Evolutionary conservation across 2,329 filamentous ascomycete species (phyloP), one percentile per base, ranked within the genome.

Genomic region (Orbilia blumenaviensis): DNA sequence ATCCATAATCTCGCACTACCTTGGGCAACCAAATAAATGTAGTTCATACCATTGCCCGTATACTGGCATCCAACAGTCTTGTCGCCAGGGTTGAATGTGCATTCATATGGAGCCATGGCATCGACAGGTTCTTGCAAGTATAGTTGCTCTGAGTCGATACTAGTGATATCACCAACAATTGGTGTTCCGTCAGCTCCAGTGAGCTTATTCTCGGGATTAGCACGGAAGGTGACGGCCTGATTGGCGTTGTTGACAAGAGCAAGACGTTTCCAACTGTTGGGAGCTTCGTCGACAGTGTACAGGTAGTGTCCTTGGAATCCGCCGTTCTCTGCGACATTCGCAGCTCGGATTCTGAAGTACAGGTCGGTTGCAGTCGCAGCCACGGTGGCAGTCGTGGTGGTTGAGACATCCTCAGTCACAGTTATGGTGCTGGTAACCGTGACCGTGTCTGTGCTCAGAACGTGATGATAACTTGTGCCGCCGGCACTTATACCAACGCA

Each of bases 401-500:
- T 3, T 2, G 34, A 12, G n/a, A 23, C 3, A 2, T 18, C 23
- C 14, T 46, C 9, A 1, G 63, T 67, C 6, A 23, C 21, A n/a
- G 36, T 23, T 10, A 16, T 42, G 5, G 50, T 67, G 8, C 5
- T 16, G 6, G 69, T 54, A 25, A 34, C 21, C 0, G 68, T 66
- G 9, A 23, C 29, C 6, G 68, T 73, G 16, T 62, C 42, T 9
- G 48, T 50, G 2, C 32, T 16, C 1, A 3, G 18, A 18, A 66
- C 29, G 21, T 62, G 62, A 2, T 29, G 36, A 29, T 74, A 74
- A 29, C 52, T 62, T 44, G 69, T 74, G 6, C 62, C 54, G 12
- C 69, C 69, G 12, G 27, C 25, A 1, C 29, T 63, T 3, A 74
- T 21, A 29, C 62, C 62, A 6, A 74, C 16, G 21, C 69, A 74